phyloP scores from a whole-genome alignment of 768 basidiomycete species.

The Suillus discolor region DNA sequence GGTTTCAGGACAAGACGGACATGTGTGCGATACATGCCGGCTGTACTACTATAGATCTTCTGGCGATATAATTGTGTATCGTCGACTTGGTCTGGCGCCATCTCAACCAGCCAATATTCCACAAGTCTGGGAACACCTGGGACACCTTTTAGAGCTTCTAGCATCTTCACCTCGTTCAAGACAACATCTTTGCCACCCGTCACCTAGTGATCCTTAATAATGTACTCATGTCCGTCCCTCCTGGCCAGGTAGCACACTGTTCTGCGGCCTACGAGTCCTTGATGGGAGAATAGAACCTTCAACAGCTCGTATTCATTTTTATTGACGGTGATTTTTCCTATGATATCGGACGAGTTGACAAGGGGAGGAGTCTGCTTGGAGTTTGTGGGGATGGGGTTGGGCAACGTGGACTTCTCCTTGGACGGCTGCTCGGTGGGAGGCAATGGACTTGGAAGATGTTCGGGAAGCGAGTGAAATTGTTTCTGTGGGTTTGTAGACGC shows the following conservation, averaged over 20 bases:
- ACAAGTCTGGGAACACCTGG: conserved; percentile 7
- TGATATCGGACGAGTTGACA: background rate
- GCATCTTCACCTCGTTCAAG: conserved; percentile 9
- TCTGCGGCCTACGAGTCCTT: background rate
- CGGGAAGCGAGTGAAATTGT: too few species aligned
- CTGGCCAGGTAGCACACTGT: background rate
- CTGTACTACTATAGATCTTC: background rate
- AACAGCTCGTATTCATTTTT: background rate
- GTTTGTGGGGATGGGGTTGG: too few species aligned
- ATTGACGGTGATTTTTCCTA: background rate
- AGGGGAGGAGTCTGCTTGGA: too few species aligned
- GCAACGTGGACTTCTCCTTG: too few species aligned
- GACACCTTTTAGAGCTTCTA: conserved; percentile 1
- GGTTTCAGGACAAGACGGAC: background rate
- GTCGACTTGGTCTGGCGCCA: background rate
- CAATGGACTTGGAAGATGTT: too few species aligned
- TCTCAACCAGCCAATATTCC: background rate
- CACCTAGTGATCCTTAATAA: conserved; percentile 10
- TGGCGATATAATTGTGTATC: background rate
- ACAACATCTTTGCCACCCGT: background rate
- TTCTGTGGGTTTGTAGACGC: too few species aligned
- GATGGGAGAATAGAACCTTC: background rate
- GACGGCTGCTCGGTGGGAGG: too few species aligned
- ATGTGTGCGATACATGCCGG: background rate
- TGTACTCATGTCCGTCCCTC: background rate